A percentile compares a stretch with the other conserved stretches of the same genome.
Conservation (phyloP, 257 asterid species). For the Cruciata laevipes region DNA sequence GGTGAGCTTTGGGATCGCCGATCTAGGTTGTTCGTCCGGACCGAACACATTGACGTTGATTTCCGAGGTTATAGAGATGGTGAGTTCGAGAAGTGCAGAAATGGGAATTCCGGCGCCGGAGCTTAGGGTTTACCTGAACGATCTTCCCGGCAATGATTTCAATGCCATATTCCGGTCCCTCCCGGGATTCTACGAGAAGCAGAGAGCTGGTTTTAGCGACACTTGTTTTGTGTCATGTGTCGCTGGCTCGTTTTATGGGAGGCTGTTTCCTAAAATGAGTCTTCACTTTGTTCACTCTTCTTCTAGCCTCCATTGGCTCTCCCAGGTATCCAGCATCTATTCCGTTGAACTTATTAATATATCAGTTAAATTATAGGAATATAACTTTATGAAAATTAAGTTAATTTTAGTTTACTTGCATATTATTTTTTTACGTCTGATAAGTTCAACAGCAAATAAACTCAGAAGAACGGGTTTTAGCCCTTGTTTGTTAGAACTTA, state of each 20-base stretch:
- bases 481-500: too few relatives aligned
- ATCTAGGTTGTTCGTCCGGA: slow-evolving; percentile 69
- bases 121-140: slow-evolving; percentile 48
- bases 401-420: too few relatives aligned
- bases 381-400: too few relatives aligned
- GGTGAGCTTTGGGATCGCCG: slow-evolving; percentile 51
- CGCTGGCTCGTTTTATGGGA: slow-evolving; percentile 58
- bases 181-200: slow-evolving; percentile 38
- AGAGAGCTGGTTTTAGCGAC: slow-evolving; percentile 12
- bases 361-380: too few relatives aligned
- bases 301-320: slow-evolving; percentile 75
- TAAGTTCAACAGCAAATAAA: too few relatives aligned
- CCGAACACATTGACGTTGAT: slow-evolving; percentile 44
- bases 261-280: slow-evolving; percentile 42
- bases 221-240: slow-evolving; percentile 40
- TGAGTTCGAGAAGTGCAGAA: not conserved
- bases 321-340: slow-evolving; percentile 31
- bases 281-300: slow-evolving; percentile 64
- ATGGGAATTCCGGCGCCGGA: slow-evolving; percentile 35
- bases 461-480: too few relatives aligned
- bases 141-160: slow-evolving; percentile 71
- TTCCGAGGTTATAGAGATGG: slow-evolving; percentile 25
- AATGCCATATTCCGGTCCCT: slow-evolving; percentile 37
- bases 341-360: too few relatives aligned
- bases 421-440: too few relatives aligned